These are phyloP conservation scores for Erodium moschatum DNA, from an alignment of 441 rosid genomes.

Conservation along the genomic window DNA sequence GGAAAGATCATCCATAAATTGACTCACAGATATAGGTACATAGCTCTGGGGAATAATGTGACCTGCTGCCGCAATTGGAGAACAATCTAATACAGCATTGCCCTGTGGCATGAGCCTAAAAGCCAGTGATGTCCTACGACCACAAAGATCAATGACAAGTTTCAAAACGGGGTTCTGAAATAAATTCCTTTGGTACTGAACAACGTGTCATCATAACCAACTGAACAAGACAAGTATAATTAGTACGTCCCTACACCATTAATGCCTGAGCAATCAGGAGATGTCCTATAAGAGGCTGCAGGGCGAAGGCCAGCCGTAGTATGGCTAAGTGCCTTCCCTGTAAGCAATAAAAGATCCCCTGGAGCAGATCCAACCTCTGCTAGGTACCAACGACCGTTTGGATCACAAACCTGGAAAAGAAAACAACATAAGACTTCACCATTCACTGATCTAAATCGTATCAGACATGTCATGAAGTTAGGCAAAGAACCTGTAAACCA, in stretches of 20 bases:
- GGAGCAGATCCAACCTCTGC: conserved; percentile 69
- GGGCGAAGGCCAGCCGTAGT: conserved; percentile 93
- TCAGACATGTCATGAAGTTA: neutral
- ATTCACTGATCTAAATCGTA: neutral
- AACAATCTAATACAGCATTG: conserved; percentile 86
- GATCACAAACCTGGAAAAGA: conserved; percentile 72
- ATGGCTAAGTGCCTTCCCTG: conserved; percentile 95
- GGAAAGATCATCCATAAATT: conserved; percentile 94
- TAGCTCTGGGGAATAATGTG: conserved; percentile 83
- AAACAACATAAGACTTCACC: conserved; percentile 18
- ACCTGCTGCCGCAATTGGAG: conserved; percentile 87
- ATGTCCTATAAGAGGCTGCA: conserved; percentile 60
- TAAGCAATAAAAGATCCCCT: conserved; percentile 69
- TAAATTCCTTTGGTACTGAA: conserved; percentile 19
- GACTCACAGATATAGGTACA: conserved; percentile 88
- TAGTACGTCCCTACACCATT: conserved; percentile 63
- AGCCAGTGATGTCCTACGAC: conserved; percentile 65
- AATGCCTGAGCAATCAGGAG: conserved; percentile 42
- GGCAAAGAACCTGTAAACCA: conserved; percentile 57
- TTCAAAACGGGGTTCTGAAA: neutral
- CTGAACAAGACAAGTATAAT: neutral
- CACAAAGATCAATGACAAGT: conserved; percentile 13
- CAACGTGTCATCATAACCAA: conserved; percentile 10
- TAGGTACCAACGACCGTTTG: conserved; percentile 85
- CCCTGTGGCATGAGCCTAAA: conserved; percentile 93